phyloP scores from a whole-genome alignment of 495 filamentous ascomycete species.

The Xanthoparmelia taractica region DNA sequence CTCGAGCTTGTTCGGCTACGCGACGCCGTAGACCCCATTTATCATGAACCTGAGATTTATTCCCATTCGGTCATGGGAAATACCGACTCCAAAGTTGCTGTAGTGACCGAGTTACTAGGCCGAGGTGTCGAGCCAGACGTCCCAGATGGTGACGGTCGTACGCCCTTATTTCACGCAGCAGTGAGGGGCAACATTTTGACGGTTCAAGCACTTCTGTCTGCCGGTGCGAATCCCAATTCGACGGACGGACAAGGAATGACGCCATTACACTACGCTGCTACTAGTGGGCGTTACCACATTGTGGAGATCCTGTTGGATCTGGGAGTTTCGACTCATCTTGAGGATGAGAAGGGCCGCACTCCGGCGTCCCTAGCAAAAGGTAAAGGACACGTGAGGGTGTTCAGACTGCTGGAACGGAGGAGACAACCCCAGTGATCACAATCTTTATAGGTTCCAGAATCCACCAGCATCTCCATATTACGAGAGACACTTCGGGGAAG shows the following conservation, averaged over 20 bases:
- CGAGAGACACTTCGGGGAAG: neutral
- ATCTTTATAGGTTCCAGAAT: neutral
- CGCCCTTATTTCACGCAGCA: neutral
- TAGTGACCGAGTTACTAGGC: constrained; percentile 16
- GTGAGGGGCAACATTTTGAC: neutral
- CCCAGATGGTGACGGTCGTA: neutral
- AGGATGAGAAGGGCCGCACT: neutral
- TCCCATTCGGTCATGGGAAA: no score
- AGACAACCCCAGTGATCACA: neutral
- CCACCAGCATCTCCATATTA: neutral
- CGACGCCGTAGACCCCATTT: neutral
- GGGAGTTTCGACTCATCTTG: neutral
- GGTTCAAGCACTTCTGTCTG: neutral
- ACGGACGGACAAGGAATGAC: neutral
- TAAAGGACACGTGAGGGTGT: neutral
- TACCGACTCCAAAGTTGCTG: neutral
- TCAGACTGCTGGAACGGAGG: constrained; percentile 1
- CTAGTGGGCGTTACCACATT: neutral
- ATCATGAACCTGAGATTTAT: no score
- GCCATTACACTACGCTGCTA: neutral
- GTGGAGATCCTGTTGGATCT: neutral
- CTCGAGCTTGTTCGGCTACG: neutral
- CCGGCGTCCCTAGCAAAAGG: neutral
- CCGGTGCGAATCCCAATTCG: neutral
- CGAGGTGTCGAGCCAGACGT: neutral